These are phyloP conservation scores for Triticum dicoccoides DNA, from an alignment of 176 grass and related monocot species.

Conservation along the genomic window DNA sequence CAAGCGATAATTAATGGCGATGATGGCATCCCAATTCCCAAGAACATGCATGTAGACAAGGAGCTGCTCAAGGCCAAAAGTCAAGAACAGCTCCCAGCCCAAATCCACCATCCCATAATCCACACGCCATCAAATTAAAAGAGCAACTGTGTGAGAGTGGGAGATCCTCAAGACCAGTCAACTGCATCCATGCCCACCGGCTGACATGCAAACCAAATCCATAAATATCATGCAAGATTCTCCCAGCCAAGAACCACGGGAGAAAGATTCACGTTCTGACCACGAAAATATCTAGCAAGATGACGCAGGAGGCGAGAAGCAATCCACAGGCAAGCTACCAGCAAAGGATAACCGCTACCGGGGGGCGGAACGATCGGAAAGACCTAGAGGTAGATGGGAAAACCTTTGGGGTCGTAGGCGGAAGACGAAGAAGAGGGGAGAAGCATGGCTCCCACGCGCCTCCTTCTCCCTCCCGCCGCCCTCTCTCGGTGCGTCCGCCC, in stretches of 20 bases:
- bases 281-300: not conserved
- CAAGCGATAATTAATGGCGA: not conserved
- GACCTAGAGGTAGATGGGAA: not conserved
- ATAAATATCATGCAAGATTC: slow-evolving; percentile 18
- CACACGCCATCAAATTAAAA: not conserved
- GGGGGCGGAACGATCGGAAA: not conserved
- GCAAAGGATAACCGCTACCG: too few relatives aligned
- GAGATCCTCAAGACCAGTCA: slow-evolving; percentile 27
- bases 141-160: not conserved
- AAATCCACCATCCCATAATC: not conserved
- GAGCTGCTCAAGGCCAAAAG: not conserved
- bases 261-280: not conserved
- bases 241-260: not conserved
- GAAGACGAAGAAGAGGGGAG: slow-evolving; percentile 39
- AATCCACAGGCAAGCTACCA: too few relatives aligned
- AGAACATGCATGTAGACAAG: slow-evolving; percentile 7
- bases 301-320: not conserved
- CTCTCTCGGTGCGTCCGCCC: slow-evolving; percentile 41
- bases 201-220: slow-evolving; percentile 19
- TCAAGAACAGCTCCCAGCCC: not conserved
- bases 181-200: not conserved
- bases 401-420: slow-evolving; percentile 39
- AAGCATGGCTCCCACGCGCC: slow-evolving; percentile 48
- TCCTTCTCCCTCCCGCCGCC: not conserved
- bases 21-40: slow-evolving; percentile 3